Percentiles rank a stretch among this genome's conserved stretches.
Evolutionary conservation across 2,329 filamentous ascomycete genomes (phyloP).

Genomic region (Stachybotrys echinatus): DNA sequence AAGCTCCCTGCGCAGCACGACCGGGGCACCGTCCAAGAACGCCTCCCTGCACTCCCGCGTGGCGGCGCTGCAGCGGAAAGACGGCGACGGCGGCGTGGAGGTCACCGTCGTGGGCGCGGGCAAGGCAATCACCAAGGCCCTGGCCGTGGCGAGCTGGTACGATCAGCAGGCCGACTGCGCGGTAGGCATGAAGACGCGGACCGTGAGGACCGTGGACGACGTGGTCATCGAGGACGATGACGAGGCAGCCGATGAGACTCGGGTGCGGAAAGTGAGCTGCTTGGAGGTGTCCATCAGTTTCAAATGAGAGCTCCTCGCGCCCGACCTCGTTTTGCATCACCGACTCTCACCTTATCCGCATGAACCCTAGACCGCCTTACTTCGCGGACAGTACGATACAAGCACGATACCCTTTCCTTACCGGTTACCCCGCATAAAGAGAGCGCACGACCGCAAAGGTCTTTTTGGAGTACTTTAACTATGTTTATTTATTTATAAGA

Average conservation of each 20-base stretch:
- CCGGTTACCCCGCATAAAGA: not conserved
- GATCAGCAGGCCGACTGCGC: constrained; percentile 53
- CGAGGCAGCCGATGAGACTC: constrained; percentile 27
- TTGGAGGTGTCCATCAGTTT: constrained; percentile 44
- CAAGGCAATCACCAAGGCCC: constrained; percentile 57
- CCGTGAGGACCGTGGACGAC: constrained; percentile 63
- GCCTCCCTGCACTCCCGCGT: constrained; percentile 41
- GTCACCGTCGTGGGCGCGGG: constrained; percentile 62
- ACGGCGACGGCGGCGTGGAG: constrained; percentile 21
- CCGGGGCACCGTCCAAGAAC: constrained; percentile 39
- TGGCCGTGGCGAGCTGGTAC: constrained; percentile 61
- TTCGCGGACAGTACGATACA: not conserved
- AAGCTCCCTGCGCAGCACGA: constrained; percentile 37
- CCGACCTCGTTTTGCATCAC: not conserved
- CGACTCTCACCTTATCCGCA: too few species aligned
- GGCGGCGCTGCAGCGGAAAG: constrained; percentile 31
- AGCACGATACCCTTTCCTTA: too few species aligned
- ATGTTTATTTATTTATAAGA: not conserved
- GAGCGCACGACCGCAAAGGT: not conserved
- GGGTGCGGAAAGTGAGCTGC: constrained; percentile 44
- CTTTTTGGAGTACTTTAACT: not conserved
- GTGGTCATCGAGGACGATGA: constrained; percentile 40
- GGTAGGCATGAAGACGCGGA: constrained; percentile 57
- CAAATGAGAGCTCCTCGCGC: constrained; percentile 25
- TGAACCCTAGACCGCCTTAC: too few species aligned